Evolutionary conservation across 192 early-diverging fungal genomes (phyloP).

Genomic region (Backusella morwellensis): DNA sequence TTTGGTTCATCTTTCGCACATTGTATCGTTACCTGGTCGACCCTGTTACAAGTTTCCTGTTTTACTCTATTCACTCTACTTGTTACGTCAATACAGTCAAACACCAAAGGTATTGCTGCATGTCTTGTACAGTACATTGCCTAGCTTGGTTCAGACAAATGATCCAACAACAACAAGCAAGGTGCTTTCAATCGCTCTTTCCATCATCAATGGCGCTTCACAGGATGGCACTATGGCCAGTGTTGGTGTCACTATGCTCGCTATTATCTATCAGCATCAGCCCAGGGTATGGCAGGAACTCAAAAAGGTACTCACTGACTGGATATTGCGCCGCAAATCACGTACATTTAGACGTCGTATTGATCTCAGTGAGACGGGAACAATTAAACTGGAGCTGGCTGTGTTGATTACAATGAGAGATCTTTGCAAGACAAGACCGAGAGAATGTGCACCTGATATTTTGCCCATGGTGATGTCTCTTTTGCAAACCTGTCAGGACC

Average conservation of each 20-base stretch:
- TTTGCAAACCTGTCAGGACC: constrained; percentile 39
- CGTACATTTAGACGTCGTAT: not conserved
- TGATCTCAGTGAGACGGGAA: not conserved
- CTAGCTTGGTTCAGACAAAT: constrained; percentile 40
- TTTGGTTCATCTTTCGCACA: not conserved
- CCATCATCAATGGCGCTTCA: constrained; percentile 33
- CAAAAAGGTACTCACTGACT: constrained; percentile 45
- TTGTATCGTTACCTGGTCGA: not conserved
- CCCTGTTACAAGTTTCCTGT: constrained; percentile 37
- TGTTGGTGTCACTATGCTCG: constrained; percentile 47
- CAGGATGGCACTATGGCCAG: constrained; percentile 29
- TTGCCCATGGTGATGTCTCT: constrained; percentile 49
- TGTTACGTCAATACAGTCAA: constrained; percentile 32
- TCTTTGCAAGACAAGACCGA: constrained; percentile 40
- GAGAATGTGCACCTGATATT: constrained; percentile 44
- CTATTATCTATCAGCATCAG: constrained; percentile 43
- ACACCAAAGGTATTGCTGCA: constrained; percentile 30
- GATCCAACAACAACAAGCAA: constrained; percentile 50
- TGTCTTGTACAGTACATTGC: constrained; percentile 44
- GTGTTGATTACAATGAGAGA: constrained; percentile 51
- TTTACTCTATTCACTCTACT: constrained; percentile 45
- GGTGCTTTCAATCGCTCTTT: constrained; percentile 41
- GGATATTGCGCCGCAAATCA: constrained; percentile 46
- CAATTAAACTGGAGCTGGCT: constrained; percentile 48
- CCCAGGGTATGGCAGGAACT: constrained; percentile 55